Base-by-base conservation (phyloP, 495 filamentous ascomycete species). In the Tricharina praecox region DNA sequence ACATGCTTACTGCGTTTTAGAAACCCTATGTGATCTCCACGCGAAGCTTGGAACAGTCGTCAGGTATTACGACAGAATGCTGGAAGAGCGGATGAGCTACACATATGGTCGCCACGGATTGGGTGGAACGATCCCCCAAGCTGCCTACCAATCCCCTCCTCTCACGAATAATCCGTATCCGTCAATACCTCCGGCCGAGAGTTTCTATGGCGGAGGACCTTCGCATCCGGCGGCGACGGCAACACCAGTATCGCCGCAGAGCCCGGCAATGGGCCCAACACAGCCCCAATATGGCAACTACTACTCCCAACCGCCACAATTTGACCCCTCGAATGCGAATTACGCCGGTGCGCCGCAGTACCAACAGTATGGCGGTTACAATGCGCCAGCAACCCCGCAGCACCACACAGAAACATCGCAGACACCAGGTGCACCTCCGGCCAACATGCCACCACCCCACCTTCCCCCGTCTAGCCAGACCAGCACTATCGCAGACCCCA, bases 51-150 rank as follows among this genome's bases (percentile, higher is more conserved):
- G 87, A 2, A 94, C 90, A 0, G 92, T 96, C 37, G 92, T 97
- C 18, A 77, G 90, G n/a, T 97, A 96, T 56, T 97, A 97, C 59
- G 92, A 97, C 61, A 77, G 84, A 16, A 96, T 97, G 92, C 68
- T 97, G 2, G 90, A 97, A 63, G 92, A 96, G 45, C 78, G 90
- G 11, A 69, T 97, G 7, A 90, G 85, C 1, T 90, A 78, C 58
- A 85, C 90, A 2, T 96, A 96, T 63, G 81, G 77, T 51, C 85
- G 93, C 54, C 82, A 86, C 52, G 76, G 65, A 34, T 67, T 77
- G 26, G 67, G 70, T 4, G 68, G 72, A 21, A 48, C 60, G 30
- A 49, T 49, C 23, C 60, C 57, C 9, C 57, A 54, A 41, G 18
- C 39, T 8, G 53, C 49, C 18, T 54, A 60, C 28, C 46, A 49